Percentiles rank a stretch among this genome's conserved stretches.
Conservation (phyloP, 176 grass and related monocot genomes). For the Olyra latifolia region DNA sequence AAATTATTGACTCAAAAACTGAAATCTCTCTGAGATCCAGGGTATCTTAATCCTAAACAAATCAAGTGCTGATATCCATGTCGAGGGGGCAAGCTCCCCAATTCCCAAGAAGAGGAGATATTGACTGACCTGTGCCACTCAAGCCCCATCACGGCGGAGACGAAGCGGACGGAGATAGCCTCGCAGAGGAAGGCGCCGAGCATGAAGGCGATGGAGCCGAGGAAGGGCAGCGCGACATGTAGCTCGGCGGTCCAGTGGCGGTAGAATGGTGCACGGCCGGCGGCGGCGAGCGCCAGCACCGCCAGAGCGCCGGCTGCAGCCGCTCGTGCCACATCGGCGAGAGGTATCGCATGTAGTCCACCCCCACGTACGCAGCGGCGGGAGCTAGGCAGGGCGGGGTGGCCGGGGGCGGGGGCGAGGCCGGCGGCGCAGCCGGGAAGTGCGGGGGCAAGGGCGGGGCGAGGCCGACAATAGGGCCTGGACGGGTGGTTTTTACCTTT, state of each 20-base stretch:
- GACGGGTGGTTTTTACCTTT: no score
- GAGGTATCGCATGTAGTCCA: conserved; percentile 84
- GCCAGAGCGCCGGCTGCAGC: conserved; percentile 74
- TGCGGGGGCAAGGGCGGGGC: no score
- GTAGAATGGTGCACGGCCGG: conserved; percentile 64
- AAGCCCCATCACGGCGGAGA: conserved; percentile 78
- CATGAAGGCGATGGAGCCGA: conserved; percentile 76
- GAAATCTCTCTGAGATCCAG: conserved; percentile 33
- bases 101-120: background rate
- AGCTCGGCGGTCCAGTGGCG: conserved; percentile 81
- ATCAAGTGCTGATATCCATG: background rate
- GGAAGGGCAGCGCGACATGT: conserved; percentile 62
- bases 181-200: conserved; percentile 67
- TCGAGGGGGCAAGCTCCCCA: background rate
- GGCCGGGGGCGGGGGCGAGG: no score
- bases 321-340: conserved; percentile 69
- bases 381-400: no score
- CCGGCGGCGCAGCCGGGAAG: no score
- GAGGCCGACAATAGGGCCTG: no score
- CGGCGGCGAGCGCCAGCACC: conserved; percentile 54
- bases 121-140: conserved; percentile 75
- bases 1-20: background rate
- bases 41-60: background rate
- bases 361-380: conserved; percentile 68
- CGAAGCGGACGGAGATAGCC: conserved; percentile 73